These are phyloP conservation scores for Astraeus odoratus DNA, from an alignment of 768 basidiomycete species.

Conservation along the genomic window DNA sequence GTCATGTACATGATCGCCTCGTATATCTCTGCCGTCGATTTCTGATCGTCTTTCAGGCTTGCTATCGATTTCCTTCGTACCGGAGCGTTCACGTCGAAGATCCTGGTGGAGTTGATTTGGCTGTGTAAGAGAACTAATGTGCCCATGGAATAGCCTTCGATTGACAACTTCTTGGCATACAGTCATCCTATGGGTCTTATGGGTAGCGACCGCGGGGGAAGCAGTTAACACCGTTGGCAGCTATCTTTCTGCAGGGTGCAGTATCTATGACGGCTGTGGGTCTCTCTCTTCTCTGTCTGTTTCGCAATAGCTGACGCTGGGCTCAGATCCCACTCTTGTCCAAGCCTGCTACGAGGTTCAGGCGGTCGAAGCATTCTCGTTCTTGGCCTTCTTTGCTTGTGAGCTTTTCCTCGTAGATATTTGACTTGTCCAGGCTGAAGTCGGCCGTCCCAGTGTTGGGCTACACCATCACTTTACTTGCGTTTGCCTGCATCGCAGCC, in stretches of 20 bases:
- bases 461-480: slow-evolving; percentile 22
- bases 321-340: slow-evolving; percentile 7
- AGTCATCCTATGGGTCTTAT: slow-evolving; percentile 33
- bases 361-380: slow-evolving; percentile 30
- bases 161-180: neutral
- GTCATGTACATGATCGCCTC: slow-evolving; percentile 17
- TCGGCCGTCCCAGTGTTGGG: slow-evolving; percentile 22
- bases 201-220: slow-evolving; percentile 31
- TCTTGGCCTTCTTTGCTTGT: slow-evolving; percentile 31
- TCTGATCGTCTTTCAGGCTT: slow-evolving; percentile 19
- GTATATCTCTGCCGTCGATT: neutral
- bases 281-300: neutral
- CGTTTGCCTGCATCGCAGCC: slow-evolving; percentile 21
- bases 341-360: slow-evolving; percentile 24
- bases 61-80: slow-evolving; percentile 28
- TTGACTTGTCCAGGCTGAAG: neutral
- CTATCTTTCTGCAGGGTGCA: slow-evolving; percentile 9
- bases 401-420: slow-evolving; percentile 1
- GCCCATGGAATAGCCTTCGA: neutral
- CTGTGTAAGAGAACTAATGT: slow-evolving; percentile 24
- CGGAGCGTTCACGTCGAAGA: slow-evolving; percentile 34
- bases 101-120: slow-evolving; percentile 32
- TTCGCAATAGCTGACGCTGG: slow-evolving; percentile 1
- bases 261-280: slow-evolving; percentile 6
- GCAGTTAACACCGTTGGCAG: slow-evolving; percentile 9